Evolutionary conservation across 371 early-diverging fungal species (phyloP), one percentile per base, ranked within the genome.

Genomic region (Mycotypha africana): DNA sequence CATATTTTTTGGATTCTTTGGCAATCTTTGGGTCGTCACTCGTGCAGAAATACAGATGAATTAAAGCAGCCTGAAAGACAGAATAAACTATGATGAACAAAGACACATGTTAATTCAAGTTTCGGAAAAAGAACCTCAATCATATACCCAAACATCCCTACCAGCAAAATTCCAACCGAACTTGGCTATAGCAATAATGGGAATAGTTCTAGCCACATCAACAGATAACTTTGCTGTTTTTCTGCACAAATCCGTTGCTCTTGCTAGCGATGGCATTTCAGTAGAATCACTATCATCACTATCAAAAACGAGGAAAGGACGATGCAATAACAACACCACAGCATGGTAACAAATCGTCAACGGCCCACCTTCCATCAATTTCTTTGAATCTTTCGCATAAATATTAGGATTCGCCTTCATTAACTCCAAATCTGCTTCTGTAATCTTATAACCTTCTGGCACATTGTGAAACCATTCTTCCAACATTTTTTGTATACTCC

Each of bases 221-320:
- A 79, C 64, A 0, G 67, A 50, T 5, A 53, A 41, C 40, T 75
- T 79, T 15, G 83, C 83, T 2, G 79, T 74, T 10, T 60, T 49
- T 2, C 67, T 70, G 33, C 79, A 79, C 6, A 71, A 56, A 1
- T 51, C 53, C 14, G 51, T 20, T 12, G 65, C 56, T 31, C 61
- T 51, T 33, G 38, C n/a, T 24, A 45, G 56, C 10, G 42, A 53
- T 20, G 47, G 42, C 16, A 40, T 28, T 23, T 10, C 7, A 4
- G 6, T 19, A 22, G 21, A 30, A 30, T 44, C 40, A 23, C 51
- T 26, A 12, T 42, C 43, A 24, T 46, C 41, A 10, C 47, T 45
- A 8, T 58, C 55, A 14, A 47, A 24, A 14, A 47, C 46, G 32
- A 70, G 54, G 36, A 65, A 81, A 0, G 78, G 81, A 16, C 79